Conservation (phyloP, 768 basidiomycete genomes). For the Leccinum uliginosum region DNA sequence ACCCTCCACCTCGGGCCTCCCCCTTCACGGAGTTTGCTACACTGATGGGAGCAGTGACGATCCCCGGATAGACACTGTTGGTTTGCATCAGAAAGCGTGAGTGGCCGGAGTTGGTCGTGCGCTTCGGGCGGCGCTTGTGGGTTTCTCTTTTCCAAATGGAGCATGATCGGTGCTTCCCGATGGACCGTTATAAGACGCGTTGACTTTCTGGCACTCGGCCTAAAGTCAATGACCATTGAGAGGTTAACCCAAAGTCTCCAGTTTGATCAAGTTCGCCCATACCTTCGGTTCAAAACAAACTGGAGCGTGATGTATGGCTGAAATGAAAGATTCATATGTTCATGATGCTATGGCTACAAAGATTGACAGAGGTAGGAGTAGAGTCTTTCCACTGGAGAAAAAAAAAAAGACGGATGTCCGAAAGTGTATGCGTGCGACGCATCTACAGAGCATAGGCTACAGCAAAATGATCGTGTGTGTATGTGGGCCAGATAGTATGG, state of each 20-base stretch:
- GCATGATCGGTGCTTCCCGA: no score
- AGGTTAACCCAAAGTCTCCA: not conserved
- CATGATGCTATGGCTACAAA: slow-evolving; percentile 14
- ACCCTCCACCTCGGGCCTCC: not conserved
- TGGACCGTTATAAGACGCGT: not conserved
- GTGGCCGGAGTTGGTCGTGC: not conserved
- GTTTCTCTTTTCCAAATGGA: not conserved
- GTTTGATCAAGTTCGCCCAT: not conserved
- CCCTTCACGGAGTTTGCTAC: not conserved
- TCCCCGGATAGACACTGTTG: not conserved
- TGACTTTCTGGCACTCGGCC: not conserved
- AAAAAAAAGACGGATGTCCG: not conserved
- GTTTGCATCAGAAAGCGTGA: not conserved
- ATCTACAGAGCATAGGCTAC: slow-evolving; percentile 14
- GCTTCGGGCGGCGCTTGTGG: not conserved
- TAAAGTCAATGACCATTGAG: no score
- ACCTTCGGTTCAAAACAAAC: not conserved
- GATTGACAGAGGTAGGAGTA: not conserved
- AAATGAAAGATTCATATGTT: not conserved
- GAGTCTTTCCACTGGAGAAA: not conserved
- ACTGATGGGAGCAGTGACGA: not conserved
- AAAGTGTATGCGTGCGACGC: not conserved
- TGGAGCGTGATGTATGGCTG: not conserved
- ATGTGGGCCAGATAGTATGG: not conserved
- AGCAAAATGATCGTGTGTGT: slow-evolving; percentile 1